Evolutionary conservation across 495 filamentous ascomycete genomes (phyloP).

Genomic region (Penicillium pulvis): DNA sequence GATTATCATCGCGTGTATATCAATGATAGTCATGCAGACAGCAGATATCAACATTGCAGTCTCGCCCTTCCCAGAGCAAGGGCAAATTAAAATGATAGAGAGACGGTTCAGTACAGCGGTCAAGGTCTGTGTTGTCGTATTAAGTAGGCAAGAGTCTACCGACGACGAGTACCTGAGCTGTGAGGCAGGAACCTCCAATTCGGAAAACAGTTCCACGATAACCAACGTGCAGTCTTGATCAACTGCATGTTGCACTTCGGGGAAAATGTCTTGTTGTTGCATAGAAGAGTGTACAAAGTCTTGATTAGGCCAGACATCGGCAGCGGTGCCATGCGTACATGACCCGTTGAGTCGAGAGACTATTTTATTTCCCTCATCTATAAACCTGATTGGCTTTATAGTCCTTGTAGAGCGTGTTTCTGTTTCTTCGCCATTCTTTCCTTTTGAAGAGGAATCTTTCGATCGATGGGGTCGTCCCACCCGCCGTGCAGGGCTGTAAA

Average conservation of each 20-base stretch:
- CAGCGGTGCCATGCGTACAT: background rate
- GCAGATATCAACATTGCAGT: constrained; percentile 17
- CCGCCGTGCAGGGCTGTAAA: constrained; percentile 41
- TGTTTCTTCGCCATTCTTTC: background rate
- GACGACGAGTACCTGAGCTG: constrained; percentile 6
- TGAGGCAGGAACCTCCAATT: constrained; percentile 6
- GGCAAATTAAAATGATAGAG: constrained; percentile 18
- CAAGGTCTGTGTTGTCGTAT: background rate
- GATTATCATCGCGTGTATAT: constrained; percentile 15
- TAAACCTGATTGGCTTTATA: background rate
- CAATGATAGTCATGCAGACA: constrained; percentile 18
- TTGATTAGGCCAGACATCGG: background rate
- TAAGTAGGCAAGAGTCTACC: background rate
- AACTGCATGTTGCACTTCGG: background rate
- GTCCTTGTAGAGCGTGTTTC: constrained; percentile 2
- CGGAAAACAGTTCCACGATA: constrained; percentile 7
- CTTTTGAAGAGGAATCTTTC: background rate
- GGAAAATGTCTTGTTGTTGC: background rate
- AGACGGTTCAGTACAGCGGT: constrained; percentile 10
- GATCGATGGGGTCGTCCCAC: constrained; percentile 21
- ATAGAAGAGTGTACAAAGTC: too few species aligned
- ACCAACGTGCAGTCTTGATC: constrained; percentile 7
- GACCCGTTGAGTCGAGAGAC: background rate
- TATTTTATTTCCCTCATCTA: constrained; percentile 10
- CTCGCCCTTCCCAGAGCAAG: constrained; percentile 18